Evolutionary conservation across 2,329 filamentous ascomycete genomes (phyloP), one percentile per base, ranked within the genome.

Genomic region (Colletotrichum filicis): DNA sequence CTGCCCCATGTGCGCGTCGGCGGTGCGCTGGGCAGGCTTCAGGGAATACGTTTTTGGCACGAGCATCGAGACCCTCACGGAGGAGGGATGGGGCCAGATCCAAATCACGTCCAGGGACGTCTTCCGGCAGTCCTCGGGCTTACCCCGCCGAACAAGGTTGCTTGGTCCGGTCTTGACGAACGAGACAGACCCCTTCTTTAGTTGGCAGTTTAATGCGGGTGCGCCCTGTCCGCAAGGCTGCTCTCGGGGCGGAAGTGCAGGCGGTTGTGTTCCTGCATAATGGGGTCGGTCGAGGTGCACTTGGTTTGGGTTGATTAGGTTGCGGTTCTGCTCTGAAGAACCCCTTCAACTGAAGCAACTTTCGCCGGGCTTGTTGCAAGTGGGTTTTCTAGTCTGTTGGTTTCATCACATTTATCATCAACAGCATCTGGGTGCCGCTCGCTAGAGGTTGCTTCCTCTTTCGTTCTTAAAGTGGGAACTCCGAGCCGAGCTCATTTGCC

Each of bases 1-100:
- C 69, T 90, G 88, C 77, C 86, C 88, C 7, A 91, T 90, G 86
- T 91, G 89, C 75, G 87, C 88, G 1, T 85, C 87, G 7, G 88
- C 87, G 0, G 89, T 90, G 74, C 84, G 87, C 1, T 90, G 87
- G 87, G 83, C 87, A 0, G 87, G 87, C 0, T 89, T 90, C 80
- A 82, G 80, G 49, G 88, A 90, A 79, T 88, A 87, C 76, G 83
- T 90, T 8, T 90, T 86, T 75, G 87, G 87, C 6, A 89, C 87
- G 1, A 85, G 82, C 30, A 87, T 89, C 71, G 80, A 85, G 28
- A 82, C 79, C 5, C 80, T 90, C 37, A 79, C 87, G 14, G 79
- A 82, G 46, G 78, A 82, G 49, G 88, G 87, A 6, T 90, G 88
- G 87, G 77, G 78, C 6, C 87, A 89, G 79, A 89, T 90, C 56